phyloP scores from a whole-genome alignment of 2,329 filamentous ascomycete genomes.

The Neodidymelliopsis sp. region DNA sequence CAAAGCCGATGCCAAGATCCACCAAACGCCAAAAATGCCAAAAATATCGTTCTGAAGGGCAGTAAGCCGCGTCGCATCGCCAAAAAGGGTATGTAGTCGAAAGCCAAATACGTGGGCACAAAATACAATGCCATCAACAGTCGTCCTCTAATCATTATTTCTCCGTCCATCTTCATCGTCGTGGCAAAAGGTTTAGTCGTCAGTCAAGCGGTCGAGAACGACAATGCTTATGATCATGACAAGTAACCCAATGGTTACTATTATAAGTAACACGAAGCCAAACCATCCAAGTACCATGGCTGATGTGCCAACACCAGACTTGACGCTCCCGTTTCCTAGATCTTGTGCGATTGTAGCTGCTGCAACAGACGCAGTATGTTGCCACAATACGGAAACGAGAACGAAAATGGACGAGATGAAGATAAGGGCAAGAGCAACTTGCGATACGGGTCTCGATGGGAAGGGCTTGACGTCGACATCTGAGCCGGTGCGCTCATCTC shows the following conservation, averaged over 20 bases:
- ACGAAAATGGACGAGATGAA: conserved; percentile 74
- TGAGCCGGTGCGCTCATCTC: conserved; percentile 75
- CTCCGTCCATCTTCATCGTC: conserved; percentile 3
- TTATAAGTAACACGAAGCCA: conserved; percentile 88
- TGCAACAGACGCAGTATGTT: conserved; percentile 95
- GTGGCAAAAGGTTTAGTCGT: conserved; percentile 33
- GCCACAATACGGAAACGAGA: conserved; percentile 76
- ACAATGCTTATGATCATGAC: conserved; percentile 97
- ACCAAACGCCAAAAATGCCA: conserved; percentile 44
- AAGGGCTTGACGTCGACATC: conserved; percentile 94
- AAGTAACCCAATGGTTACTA: conserved; percentile 92
- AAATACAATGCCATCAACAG: conserved; percentile 31
- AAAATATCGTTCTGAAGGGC: conserved; percentile 35
- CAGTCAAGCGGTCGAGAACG: conserved; percentile 70
- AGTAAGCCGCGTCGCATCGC: conserved; percentile 32
- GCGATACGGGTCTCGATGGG: conserved; percentile 88
- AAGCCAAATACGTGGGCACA: conserved; percentile 36
- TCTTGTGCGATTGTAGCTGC: conserved; percentile 93
- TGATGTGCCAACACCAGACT: conserved; percentile 86
- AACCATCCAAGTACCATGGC: conserved; percentile 99
- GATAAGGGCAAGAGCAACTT: conserved; percentile 91
- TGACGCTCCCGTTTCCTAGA: conserved; percentile 87
- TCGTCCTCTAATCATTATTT: conserved; percentile 23
- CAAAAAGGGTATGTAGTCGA: conserved; percentile 44
- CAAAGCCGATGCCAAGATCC: conserved; percentile 10